A percentile compares a stretch with the other conserved stretches of the same genome.
These are phyloP conservation scores for Aspergillus felis DNA, from an alignment of 2,329 filamentous ascomycete genomes.

Conservation along the genomic window DNA sequence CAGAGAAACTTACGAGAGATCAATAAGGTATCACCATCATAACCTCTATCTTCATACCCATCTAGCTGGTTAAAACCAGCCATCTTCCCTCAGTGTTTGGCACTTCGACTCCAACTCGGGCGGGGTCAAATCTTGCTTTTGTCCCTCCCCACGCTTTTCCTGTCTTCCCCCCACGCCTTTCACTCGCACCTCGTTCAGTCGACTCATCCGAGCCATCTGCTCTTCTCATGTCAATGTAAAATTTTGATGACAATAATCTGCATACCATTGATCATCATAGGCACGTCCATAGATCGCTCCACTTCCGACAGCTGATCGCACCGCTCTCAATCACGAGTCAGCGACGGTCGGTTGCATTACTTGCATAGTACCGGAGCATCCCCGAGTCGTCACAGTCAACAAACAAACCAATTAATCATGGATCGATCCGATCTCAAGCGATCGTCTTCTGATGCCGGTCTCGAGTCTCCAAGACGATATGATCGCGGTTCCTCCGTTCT, in stretches of 20 bases:
- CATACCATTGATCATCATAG: background rate
- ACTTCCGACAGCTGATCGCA: conserved; percentile 3
- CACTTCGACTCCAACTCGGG: background rate
- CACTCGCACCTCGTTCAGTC: background rate
- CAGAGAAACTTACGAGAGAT: background rate
- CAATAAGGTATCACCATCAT: background rate
- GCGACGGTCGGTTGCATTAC: conserved; percentile 1
- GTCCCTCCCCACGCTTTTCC: background rate
- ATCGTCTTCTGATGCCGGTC: conserved; percentile 32
- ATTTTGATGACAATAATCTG: background rate
- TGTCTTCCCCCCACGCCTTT: background rate
- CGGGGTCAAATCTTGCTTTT: background rate
- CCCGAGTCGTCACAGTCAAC: conserved; percentile 14
- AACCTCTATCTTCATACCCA: background rate
- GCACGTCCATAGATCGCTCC: background rate
- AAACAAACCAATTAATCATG: conserved; percentile 11
- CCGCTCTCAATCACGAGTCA: conserved; percentile 7
- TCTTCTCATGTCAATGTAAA: background rate
- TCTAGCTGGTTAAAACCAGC: background rate
- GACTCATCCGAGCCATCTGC: background rate
- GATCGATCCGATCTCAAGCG: conserved; percentile 23
- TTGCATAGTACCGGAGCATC: conserved; percentile 23
- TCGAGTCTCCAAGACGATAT: conserved; percentile 26
- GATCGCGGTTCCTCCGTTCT: conserved; percentile 20
- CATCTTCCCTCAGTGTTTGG: background rate